Base-by-base conservation (phyloP, 768 basidiomycete genomes). In the Hericium alpestre region DNA sequence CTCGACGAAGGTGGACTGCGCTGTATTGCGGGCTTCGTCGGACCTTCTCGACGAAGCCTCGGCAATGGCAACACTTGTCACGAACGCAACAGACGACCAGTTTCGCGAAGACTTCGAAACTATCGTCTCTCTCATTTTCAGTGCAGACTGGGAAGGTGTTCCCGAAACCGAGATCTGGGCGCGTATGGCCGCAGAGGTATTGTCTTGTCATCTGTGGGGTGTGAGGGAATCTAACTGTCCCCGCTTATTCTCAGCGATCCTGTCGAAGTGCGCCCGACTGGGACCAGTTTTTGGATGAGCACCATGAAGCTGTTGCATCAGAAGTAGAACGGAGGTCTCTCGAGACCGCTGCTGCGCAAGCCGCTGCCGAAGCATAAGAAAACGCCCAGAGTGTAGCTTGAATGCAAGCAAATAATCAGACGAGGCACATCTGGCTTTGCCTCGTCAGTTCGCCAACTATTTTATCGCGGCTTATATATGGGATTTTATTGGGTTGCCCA, bases 241-340 rank as follows among this genome's bases (percentile, higher is more conserved):
- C 3, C 16, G n/a, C 8, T 46, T n/a, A 9, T 16, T 6, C 23
- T 10, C 49, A 56, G 55, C 38, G 32, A 7, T 10, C 18, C 51
- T 56, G 55, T 51, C 55, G 38, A 8, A 49, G 38, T n/a, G 49
- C 49, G 12, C 11, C 49, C 18, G 18, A n/a, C 3, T 51, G 49
- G 49, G 22, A 23, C 25, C 23, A 51, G 27, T 61, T 61, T 48
- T 61, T 57, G 52, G 32, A 38, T 7, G 20, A 53, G 43, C 37
- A 59, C 51, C 23, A 57, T 27, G 48, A 56, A 32, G 59, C 50
- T 38, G 49, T 57, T 38, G 52, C 53, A 38, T 23, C 10, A 8
- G 56, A 46, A n/a, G 59, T 57, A 46, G 15, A 46, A 46, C 16
- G 43, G n/a, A 46, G 43, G 43, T n/a, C 13, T 46, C 10, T 20